Percentiles rank a stretch among this genome's conserved stretches.
Evolutionary conservation across 2,329 filamentous ascomycete genomes (phyloP).

Genomic region (Hirsutella thompsonii): DNA sequence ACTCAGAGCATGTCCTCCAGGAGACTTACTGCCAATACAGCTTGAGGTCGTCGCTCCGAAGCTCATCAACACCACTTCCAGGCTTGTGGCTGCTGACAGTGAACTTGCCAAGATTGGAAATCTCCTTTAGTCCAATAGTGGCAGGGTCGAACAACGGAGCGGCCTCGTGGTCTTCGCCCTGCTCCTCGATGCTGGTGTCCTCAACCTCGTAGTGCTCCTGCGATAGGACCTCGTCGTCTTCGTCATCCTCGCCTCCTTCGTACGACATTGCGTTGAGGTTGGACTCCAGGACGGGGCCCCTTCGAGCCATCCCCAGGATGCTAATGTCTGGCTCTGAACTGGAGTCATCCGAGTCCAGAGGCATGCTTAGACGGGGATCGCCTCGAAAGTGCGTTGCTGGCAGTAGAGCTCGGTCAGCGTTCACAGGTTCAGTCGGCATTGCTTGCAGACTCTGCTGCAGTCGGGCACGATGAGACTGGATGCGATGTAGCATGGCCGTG

Average conservation of each 20-base stretch:
- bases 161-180: slow-evolving; percentile 20
- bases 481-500: slow-evolving; percentile 2
- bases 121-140: slow-evolving; percentile 57
- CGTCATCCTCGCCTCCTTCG: slow-evolving; percentile 13
- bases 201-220: slow-evolving; percentile 19
- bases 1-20: background rate
- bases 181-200: slow-evolving; percentile 15
- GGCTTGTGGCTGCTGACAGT: slow-evolving; percentile 74
- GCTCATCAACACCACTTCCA: slow-evolving; percentile 63
- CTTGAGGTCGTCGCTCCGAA: slow-evolving; percentile 59
- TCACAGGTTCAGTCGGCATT: slow-evolving; percentile 1
- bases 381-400: slow-evolving; percentile 16
- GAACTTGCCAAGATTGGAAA: slow-evolving; percentile 72
- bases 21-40: slow-evolving; percentile 66
- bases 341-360: slow-evolving; percentile 21
- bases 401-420: slow-evolving; percentile 5
- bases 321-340: slow-evolving; percentile 24
- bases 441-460: background rate
- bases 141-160: slow-evolving; percentile 37
- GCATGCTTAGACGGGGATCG: slow-evolving; percentile 22
- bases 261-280: slow-evolving; percentile 18
- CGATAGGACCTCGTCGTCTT: slow-evolving; percentile 12
- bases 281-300: slow-evolving; percentile 12
- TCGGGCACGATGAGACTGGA: slow-evolving; percentile 1
- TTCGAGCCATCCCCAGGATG: slow-evolving; percentile 20